phyloP scores from a whole-genome alignment of 2,329 filamentous ascomycete species.

The Fusarium subtropicale region DNA sequence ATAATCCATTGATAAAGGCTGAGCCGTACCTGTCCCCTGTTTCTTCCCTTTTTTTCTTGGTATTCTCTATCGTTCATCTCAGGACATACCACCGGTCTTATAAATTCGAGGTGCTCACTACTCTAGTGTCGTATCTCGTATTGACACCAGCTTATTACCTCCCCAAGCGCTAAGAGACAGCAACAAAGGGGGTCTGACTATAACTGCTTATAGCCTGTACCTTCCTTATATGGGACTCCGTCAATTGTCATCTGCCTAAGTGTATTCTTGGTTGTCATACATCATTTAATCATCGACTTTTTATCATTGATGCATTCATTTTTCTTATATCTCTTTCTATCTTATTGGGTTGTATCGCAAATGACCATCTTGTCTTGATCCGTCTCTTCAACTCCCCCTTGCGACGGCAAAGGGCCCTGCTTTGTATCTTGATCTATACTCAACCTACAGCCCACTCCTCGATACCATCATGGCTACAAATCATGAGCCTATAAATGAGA shows the following conservation, averaged over 20 bases:
- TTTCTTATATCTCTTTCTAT: neutral
- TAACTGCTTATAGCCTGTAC: neutral
- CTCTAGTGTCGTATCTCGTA: constrained; percentile 38
- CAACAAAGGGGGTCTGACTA: neutral
- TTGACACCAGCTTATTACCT: constrained; percentile 4
- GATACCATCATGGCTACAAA: constrained; percentile 31
- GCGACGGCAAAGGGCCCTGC: neutral
- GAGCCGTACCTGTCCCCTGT: neutral
- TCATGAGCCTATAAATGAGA: constrained; percentile 27
- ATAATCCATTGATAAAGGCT: neutral
- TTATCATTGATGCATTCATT: neutral
- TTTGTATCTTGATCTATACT: neutral
- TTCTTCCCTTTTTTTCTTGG: neutral
- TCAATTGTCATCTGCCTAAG: constrained; percentile 15
- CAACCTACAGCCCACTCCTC: constrained; percentile 3
- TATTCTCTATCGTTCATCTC: constrained; percentile 10
- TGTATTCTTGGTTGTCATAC: neutral
- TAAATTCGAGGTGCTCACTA: constrained; percentile 3
- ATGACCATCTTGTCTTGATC: constrained; percentile 1
- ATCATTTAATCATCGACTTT: constrained; percentile 12
- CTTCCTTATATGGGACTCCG: neutral
- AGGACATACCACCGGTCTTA: constrained; percentile 9
- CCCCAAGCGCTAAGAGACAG: neutral
- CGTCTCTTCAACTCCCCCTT: neutral
- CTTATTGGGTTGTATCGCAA: neutral